Base-by-base conservation (phyloP, 1,284 basidiomycete species). In the Neolentinus lepideus region DNA sequence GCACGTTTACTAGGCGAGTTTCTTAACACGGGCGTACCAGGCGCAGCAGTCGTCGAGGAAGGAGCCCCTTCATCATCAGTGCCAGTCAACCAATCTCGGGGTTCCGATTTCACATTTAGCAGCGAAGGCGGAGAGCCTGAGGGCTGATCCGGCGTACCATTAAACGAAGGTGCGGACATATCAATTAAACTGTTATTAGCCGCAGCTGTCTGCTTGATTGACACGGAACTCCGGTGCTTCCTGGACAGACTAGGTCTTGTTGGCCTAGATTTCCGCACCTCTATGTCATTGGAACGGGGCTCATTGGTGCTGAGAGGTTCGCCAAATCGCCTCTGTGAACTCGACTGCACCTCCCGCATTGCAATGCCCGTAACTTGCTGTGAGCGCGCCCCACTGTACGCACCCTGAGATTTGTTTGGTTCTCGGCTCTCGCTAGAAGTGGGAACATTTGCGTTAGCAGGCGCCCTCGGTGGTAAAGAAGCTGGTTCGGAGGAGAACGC, bases 51-150 rank as follows among this genome's bases (percentile, higher is more conserved):
- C n/a, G 54, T 21, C 43, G 58, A 24, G 25, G 56, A 58, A 14
- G 55, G 54, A 14, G 52, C 52, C 4, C 65, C 64, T 47, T 72
- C 72, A 43, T 79, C 75, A 55, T 81, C 78, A 48, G 77, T 76
- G 2, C 88, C 88, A 16, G 88, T 88, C 19, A 91, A 69, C 88
- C 88, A 89, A 63, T 91, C 88, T 60, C 71, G 76, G 10, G 71
- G 70, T 51, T 66, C 64, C 36, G 62, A 47, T 22, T 29, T 29
- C 35, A 16, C 27, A 29, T 50, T 25, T 3, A 50, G 24, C 43
- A 21, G n/a, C 9, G 43, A 46, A 46, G 43, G 9, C 11, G 14
- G 19, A 29, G 6, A 6, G 9, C 24, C 19, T 8, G 47, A 29
- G 9, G 47, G 14, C 22, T 50, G 14, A n/a, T 56, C 54, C 22